Evolutionary conservation across 2,329 filamentous ascomycete species (phyloP), one percentile per base, ranked within the genome.

Genomic region (Ascochyta koolunga): DNA sequence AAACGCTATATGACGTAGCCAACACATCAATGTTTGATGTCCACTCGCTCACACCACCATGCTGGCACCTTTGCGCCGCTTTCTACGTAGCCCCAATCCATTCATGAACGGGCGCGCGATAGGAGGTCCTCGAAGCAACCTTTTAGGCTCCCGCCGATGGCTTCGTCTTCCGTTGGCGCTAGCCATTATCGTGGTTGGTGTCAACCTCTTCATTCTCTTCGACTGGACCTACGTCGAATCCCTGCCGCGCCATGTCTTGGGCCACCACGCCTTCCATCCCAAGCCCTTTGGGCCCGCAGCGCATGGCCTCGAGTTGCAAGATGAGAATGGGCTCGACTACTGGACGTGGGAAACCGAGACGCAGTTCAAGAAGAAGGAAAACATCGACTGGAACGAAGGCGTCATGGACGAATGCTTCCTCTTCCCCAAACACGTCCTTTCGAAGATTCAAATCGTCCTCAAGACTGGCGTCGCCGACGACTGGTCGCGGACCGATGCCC

Each of bases 381-480:
- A 50, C 21, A 37, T 40, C 24, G 49, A 48, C 24, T 56, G 44
- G 52, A 56, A 47, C 11, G 45, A 40, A 11, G 40, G 45, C 10
- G 42, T 47, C 8, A 51, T 45, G 25, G 61, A 68, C 16, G 56
- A 69, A 7, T 73, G 70, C 49, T 37, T 47, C 10, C 39, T 52
- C 37, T 72, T 72, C 31, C 69, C 76, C 4, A 59, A 64, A n/a
- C 58, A 74, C 25, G 53, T 74, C 8, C 58, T 77, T 4, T 48
- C 56, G 7, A 62, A 69, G 16, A 60, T 78, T 16, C 76, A 78
- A 46, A 67, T 77, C 4, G 74, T 83, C 6, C 74, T 85, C 59
- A 80, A 82, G 53, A 83, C 82, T 2, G 82, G 83, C 25, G 79
- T 81, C 5, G 83, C 82, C 9, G 82, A 85, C 64, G 75, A 64